Evolutionary conservation across 805 yeast species (phyloP).

Genomic region (Cyberlindnera bimundalis): DNA sequence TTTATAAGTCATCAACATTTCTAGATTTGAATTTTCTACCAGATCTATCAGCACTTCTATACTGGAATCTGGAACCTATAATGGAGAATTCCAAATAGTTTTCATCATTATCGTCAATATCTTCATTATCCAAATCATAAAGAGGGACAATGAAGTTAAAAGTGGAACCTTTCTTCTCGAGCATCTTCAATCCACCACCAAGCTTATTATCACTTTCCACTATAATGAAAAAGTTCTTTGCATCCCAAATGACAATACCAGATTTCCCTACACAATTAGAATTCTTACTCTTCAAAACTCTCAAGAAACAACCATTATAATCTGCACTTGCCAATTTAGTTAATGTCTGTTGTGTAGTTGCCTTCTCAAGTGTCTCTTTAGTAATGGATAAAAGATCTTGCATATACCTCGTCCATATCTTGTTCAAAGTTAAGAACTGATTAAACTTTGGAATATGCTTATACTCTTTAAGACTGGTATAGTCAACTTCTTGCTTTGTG

Average conservation of each 20-base stretch:
- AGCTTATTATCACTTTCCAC: conserved; percentile 36
- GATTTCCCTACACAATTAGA: conserved; percentile 52
- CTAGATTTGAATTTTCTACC: conserved; percentile 83
- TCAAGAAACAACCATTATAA: conserved; percentile 69
- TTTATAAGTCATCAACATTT: conserved; percentile 53
- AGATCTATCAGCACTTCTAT: conserved; percentile 76
- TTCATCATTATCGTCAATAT: conserved; percentile 29
- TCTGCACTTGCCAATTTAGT: conserved; percentile 72
- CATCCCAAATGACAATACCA: conserved; percentile 85
- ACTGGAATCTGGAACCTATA: conserved; percentile 75
- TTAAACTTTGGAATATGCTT: conserved; percentile 38
- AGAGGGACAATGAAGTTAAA: conserved; percentile 51
- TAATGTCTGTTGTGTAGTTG: conserved; percentile 35
- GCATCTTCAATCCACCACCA: conserved; percentile 62
- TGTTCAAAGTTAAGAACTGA: conserved; percentile 51
- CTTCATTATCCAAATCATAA: conserved; percentile 12
- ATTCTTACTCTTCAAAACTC: conserved; percentile 56
- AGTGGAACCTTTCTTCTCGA: conserved; percentile 65
- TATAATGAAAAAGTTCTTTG: conserved; percentile 66
- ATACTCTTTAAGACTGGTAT: conserved; percentile 23
- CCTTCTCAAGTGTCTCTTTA: conserved; percentile 12
- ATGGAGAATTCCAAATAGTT: conserved; percentile 55
- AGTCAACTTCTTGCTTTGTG: conserved; percentile 7
- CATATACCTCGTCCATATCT: conserved; percentile 74
- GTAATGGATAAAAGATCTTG: conserved; percentile 47